Percentiles rank a stretch among this genome's conserved stretches.
Evolutionary conservation across 192 early-diverging fungal species (phyloP).

Genomic region (Umbelopsis sp.): DNA sequence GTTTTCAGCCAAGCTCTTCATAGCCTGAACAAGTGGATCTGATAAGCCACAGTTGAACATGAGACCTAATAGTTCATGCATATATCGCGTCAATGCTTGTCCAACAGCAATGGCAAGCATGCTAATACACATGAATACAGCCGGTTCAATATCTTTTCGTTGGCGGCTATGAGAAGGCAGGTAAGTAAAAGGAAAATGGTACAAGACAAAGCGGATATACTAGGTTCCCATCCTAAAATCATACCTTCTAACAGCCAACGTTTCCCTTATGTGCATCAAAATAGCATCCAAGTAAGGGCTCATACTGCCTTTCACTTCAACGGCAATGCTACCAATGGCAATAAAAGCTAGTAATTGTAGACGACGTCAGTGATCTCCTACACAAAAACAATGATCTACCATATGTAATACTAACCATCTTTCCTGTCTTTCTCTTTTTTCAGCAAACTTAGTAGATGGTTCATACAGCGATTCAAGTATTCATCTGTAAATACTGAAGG

Average conservation of each 20-base stretch:
- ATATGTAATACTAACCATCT: constrained; percentile 33
- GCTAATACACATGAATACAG: constrained; percentile 83
- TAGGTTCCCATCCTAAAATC: neutral
- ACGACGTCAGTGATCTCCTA: neutral
- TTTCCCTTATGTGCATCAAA: constrained; percentile 74
- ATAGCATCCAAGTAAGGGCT: constrained; percentile 80
- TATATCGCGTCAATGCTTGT: constrained; percentile 84
- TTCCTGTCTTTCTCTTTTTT: constrained; percentile 69
- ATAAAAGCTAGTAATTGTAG: constrained; percentile 65
- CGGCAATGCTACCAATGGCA: constrained; percentile 84
- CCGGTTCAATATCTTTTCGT: constrained; percentile 56
- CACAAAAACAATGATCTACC: neutral
- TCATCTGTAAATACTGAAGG: constrained; percentile 66
- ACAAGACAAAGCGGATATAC: no score
- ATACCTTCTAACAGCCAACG: constrained; percentile 69
- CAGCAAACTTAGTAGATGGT: constrained; percentile 71
- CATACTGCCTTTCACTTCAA: constrained; percentile 77
- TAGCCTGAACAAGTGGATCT: constrained; percentile 76
- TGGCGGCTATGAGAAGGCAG: constrained; percentile 37
- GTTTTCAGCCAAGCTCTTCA: constrained; percentile 76
- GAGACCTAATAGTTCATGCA: constrained; percentile 85
- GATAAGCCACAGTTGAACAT: constrained; percentile 92
- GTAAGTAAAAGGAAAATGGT: no score
- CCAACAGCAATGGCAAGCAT: constrained; percentile 90
- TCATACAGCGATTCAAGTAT: constrained; percentile 73